Base-by-base conservation (phyloP, 2,329 filamentous ascomycete genomes). In the Cladorrhinum sp. region DNA sequence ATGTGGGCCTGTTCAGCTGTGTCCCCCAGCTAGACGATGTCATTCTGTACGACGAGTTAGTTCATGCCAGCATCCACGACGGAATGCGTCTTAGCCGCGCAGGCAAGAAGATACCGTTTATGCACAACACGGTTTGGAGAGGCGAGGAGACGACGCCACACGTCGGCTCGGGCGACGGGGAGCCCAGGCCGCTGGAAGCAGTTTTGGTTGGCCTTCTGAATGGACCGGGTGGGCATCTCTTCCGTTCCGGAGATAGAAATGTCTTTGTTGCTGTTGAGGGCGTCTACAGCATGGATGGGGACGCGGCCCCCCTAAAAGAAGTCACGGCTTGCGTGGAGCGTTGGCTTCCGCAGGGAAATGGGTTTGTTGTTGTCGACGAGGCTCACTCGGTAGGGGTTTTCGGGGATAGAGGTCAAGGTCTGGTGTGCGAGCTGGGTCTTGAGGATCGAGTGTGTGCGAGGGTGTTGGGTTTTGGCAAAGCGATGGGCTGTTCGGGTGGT, bases 281-380 rank as follows among this genome's bases (percentile, higher is more conserved):
- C 0, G 77, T 92, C 0, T 94, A 95, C 72, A 92, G 89, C 71
- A 95, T 95, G 91, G 90, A 94, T 57, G 91, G 91, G 0, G 89
- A 93, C 66, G 75, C 91, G 18, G 84, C 84, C 0, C 88, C 87
- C 0, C 75, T 95, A 10, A 68, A 70, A 10, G 80, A 85, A 5
- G 82, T 93, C 18, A 79, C 89, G 1, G 72, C 79, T 0, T 76
- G 83, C 3, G 80, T 89, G 0, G 80, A 88, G 46, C 72, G 75
- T 1, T 68, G 82, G 0, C 73, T 92, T 0, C 84, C 86, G 0
- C 62, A 62, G 0, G 79, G 79, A 0, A 90, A 90, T 52, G 84
- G 81, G 0, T 78, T 87, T 59, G 74, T 90, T 3, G 78, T 90
- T 9, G 81, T 90, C 1, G 88, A 90, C 61, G 87, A 90, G 69